phyloP scores from a whole-genome alignment of 768 basidiomycete species.

The Dentipellis sp. region DNA sequence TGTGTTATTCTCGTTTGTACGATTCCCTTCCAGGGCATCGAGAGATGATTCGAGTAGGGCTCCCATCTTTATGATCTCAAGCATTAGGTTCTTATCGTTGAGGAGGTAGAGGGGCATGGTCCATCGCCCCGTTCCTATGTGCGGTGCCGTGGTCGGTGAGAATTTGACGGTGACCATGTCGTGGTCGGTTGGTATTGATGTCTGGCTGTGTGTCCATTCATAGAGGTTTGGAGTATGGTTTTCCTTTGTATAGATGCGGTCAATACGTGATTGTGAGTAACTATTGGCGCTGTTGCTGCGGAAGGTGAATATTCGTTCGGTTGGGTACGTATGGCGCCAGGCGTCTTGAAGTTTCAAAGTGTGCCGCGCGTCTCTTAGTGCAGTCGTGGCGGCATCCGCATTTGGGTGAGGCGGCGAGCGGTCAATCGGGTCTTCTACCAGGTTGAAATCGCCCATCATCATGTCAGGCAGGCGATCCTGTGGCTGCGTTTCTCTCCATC shows the following conservation, averaged over 20 bases:
- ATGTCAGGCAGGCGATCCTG: no score
- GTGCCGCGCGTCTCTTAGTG: not conserved
- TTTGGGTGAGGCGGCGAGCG: not conserved
- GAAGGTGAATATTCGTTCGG: not conserved
- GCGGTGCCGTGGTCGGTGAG: not conserved
- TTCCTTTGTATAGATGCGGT: not conserved
- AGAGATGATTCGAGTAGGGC: not conserved
- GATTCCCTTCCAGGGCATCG: not conserved
- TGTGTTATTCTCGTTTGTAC: not conserved
- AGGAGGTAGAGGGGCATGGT: not conserved
- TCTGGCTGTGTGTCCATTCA: not conserved
- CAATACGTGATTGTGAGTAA: not conserved
- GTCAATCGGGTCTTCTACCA: not conserved
- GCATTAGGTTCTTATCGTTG: not conserved
- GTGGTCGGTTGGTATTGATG: not conserved
- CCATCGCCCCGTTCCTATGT: slow-evolving; percentile 1
- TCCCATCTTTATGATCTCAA: not conserved
- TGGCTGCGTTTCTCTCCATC: no score
- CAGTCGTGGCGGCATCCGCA: rapidly evolving
- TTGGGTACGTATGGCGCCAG: not conserved
- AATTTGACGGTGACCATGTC: not conserved
- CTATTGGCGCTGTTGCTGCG: not conserved
- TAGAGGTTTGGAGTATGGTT: not conserved
- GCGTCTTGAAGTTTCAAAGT: not conserved
- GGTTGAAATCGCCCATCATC: slow-evolving; percentile 4